Evolutionary conservation across 768 basidiomycete genomes (phyloP), one percentile per base, ranked within the genome.

Genomic region (Coprinopsis cinerea): DNA sequence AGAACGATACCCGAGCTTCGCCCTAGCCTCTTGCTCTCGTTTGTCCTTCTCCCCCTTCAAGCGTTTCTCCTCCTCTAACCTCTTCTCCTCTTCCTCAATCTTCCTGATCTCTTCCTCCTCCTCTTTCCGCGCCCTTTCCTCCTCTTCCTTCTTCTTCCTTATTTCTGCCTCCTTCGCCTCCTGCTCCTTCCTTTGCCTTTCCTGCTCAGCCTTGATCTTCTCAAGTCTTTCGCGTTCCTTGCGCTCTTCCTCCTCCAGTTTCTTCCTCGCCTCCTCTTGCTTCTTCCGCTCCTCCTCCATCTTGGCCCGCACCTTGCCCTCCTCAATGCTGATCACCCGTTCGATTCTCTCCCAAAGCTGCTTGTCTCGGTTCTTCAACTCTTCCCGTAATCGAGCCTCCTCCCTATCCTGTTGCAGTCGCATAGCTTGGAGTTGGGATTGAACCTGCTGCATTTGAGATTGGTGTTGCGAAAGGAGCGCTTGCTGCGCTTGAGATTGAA

Each of bases 301-400:
- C 49, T 61, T 69, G 52, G 62, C 70, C 7, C 71, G 72, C 18
- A 76, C 63, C 51, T 79, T 83, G 24, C 80, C 82, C 53, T 86
- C 82, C 58, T 88, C 84, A 2, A 65, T 25, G 57, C 75, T 75
- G 53, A 89, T 88, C 5, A 73, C 79, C 2, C 53, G 60, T 62
- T 89, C 84, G 46, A 87, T 77, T 3, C 81, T 70, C 23, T 78
- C 70, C 68, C 79, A 81, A 30, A 80, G 65, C 44, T 58, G 57
- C 53, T 70, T 74, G 36, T 82, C 79, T 39, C 82, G 77, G 51
- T 72, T 73, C 34, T 72, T 73, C 77, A 78, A 81, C 7, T 57
- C 62, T 3, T 66, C 65, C 39, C 67, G 65, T 28, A 83, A 60
- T 43, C 58, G 61, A 30, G 68, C 64, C 48, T 83, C 74, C 23